Conservation (phyloP, 768 basidiomycete genomes). For the Leccinum imitatum region DNA sequence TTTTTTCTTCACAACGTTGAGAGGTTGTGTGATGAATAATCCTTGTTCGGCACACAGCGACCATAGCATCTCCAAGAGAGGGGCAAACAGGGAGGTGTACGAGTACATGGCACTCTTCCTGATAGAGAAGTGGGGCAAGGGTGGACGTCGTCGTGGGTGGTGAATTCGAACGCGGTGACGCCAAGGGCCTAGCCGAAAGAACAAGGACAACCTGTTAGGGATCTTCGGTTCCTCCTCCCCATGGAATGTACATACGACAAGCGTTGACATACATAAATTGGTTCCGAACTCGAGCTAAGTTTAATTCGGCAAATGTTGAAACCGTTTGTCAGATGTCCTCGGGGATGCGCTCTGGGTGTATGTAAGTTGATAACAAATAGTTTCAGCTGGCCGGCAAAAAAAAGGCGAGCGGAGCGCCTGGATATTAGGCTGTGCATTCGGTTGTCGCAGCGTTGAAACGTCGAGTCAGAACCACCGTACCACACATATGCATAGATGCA, state of each 20-base stretch:
- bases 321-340: background rate
- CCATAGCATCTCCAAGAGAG: constrained; percentile 70
- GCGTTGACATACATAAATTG: constrained; percentile 10
- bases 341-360: background rate
- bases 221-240: background rate
- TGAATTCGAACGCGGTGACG: constrained; percentile 23
- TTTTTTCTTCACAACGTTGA: background rate
- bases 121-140: constrained; percentile 91
- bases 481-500: background rate
- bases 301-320: background rate
- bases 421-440: constrained; percentile 2
- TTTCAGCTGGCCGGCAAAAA: constrained; percentile 1
- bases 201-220: background rate
- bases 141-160: constrained; percentile 64
- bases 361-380: background rate
- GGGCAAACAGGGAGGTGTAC: constrained; percentile 81
- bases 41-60: constrained; percentile 49
- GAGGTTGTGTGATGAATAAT: constrained; percentile 8
- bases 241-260: constrained; percentile 7
- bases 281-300: background rate
- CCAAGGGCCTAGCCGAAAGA: background rate
- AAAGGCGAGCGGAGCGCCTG: background rate
- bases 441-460: background rate
- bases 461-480: background rate
- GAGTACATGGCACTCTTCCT: constrained; percentile 86